Conservation (phyloP, 2,329 filamentous ascomycete species). For the Thyridium curvatum region DNA sequence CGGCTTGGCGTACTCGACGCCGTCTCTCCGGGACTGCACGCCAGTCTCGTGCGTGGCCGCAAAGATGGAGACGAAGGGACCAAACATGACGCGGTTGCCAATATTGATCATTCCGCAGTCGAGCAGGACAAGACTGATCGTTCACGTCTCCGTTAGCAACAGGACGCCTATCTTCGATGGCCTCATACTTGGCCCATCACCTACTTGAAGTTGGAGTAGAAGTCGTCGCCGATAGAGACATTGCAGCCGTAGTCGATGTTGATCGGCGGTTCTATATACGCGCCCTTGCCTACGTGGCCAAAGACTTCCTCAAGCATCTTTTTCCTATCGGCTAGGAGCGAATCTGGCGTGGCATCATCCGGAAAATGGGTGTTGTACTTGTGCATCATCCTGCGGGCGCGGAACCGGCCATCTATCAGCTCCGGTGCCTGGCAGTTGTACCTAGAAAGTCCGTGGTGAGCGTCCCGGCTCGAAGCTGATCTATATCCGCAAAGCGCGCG, state of each 20-base stretch:
- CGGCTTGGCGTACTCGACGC: constrained; percentile 37
- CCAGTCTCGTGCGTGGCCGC: constrained; percentile 68
- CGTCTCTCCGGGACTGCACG: constrained; percentile 38
- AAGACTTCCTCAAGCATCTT: constrained; percentile 43
- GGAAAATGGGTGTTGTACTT: constrained; percentile 54
- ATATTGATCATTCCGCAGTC: constrained; percentile 68
- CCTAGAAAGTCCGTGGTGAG: constrained; percentile 18
- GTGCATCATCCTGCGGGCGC: constrained; percentile 47
- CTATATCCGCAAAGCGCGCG: no score
- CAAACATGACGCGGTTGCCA: constrained; percentile 65
- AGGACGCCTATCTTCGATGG: no score
- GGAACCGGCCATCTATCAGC: constrained; percentile 43
- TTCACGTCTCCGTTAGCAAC: background rate
- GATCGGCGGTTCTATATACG: constrained; percentile 55
- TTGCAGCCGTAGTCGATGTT: constrained; percentile 62
- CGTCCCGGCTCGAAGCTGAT: no score
- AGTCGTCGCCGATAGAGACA: constrained; percentile 52
- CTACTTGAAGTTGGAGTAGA: constrained; percentile 57
- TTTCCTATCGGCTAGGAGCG: constrained; percentile 31
- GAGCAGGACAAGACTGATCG: constrained; percentile 50
- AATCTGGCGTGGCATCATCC: constrained; percentile 33
- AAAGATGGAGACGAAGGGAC: constrained; percentile 65
- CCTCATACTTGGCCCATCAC: no score
- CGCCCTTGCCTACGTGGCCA: constrained; percentile 41
- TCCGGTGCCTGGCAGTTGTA: constrained; percentile 44